A percentile compares a stretch with the other conserved stretches of the same genome.
phyloP scores from a whole-genome alignment of 495 filamentous ascomycete species.

The Daldinia childiae region DNA sequence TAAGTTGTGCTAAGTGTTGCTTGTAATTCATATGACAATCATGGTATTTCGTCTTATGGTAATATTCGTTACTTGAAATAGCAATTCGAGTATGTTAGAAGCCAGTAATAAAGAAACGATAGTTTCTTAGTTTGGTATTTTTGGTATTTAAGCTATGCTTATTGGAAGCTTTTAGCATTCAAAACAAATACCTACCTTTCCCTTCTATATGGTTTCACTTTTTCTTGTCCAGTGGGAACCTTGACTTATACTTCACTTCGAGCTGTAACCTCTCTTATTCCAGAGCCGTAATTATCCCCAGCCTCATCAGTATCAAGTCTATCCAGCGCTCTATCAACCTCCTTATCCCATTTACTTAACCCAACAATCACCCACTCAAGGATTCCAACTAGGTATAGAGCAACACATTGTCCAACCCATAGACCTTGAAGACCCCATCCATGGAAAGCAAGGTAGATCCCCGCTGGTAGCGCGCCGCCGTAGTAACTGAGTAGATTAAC shows the following conservation, averaged over 20 bases:
- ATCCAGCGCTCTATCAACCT: slow-evolving; percentile 79
- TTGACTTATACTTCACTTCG: slow-evolving; percentile 22
- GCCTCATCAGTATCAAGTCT: slow-evolving; percentile 71
- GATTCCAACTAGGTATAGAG: slow-evolving; percentile 81
- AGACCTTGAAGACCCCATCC: slow-evolving; percentile 87
- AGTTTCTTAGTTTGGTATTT: background rate
- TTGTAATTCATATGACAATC: background rate
- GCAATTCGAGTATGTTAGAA: background rate
- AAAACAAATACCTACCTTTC: background rate
- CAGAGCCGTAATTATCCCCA: slow-evolving; percentile 2
- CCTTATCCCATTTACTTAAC: slow-evolving; percentile 78
- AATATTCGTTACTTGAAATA: background rate
- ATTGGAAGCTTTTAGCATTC: background rate
- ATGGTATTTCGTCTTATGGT: background rate
- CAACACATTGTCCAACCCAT: slow-evolving; percentile 92
- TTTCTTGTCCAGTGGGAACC: background rate
- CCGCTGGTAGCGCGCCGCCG: slow-evolving; percentile 81
- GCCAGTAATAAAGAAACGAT: background rate
- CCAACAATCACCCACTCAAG: slow-evolving; percentile 85
- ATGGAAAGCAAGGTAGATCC: slow-evolving; percentile 87
- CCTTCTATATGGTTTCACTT: background rate
- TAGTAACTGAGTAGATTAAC: slow-evolving; percentile 94
- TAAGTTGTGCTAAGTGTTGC: background rate
- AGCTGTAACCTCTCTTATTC: background rate
- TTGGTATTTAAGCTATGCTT: background rate